These are phyloP conservation scores for Nicotiana paniculata DNA, from an alignment of 257 asterid species.

Conservation along the genomic window DNA sequence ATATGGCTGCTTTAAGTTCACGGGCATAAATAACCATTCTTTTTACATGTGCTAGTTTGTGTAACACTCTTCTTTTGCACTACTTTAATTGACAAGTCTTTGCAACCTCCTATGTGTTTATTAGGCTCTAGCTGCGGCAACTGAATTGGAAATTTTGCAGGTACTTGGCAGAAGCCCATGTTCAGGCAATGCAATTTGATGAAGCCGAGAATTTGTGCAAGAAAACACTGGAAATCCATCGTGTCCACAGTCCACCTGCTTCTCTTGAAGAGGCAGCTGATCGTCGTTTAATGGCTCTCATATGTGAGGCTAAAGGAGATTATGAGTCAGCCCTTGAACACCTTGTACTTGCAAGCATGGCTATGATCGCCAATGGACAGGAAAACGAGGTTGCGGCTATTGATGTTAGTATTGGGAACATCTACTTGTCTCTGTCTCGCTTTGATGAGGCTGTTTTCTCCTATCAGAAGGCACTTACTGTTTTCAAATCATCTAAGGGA, in stretches of 20 bases:
- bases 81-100: background rate
- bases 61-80: background rate
- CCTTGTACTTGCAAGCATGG: conserved; percentile 98
- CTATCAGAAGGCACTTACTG: conserved; percentile 96
- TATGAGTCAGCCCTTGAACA: conserved; percentile 93
- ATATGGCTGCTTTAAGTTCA: background rate
- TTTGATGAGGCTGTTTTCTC: conserved; percentile 98
- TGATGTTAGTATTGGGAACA: conserved; percentile 93
- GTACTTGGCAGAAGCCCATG: conserved; percentile 96
- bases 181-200: conserved; percentile 95
- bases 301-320: conserved; percentile 92
- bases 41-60: background rate
- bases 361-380: conserved; percentile 95
- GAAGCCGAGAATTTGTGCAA: conserved; percentile 84
- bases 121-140: background rate
- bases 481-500: conserved; percentile 92
- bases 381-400: conserved; percentile 91
- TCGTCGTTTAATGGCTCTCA: conserved; percentile 94
- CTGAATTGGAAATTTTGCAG: conserved; percentile 30
- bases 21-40: background rate
- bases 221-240: conserved; percentile 93
- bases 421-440: conserved; percentile 82
- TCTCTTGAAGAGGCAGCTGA: conserved; percentile 99
- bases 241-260: conserved; percentile 97
- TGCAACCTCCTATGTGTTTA: background rate